Evolutionary conservation across 257 asterid genomes (phyloP), one percentile per base, ranked within the genome.

Genomic region (Nyctanthes arbortristis): DNA sequence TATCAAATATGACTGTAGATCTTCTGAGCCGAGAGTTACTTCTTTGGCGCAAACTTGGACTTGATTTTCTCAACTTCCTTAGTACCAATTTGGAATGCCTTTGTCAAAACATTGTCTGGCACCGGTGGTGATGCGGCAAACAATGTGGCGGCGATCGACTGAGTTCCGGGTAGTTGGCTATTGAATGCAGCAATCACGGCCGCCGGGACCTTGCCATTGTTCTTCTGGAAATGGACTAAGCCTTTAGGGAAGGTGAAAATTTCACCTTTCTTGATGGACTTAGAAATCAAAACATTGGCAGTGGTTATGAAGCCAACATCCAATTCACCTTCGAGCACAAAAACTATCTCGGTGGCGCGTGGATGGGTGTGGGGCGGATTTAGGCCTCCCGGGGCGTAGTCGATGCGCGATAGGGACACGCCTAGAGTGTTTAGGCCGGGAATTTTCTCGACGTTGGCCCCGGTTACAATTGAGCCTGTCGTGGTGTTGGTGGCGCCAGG

Each of bases 351-450:
- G 74, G 97, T 90, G 76, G 96, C 97, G 24, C 97, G 93, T 6
- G 97, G 96, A 76, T 90, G 97, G 24, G 90, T 90, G 85, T 88
- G 97, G 4, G 97, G 96, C 7, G 97, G 94, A 75, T 86, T 88
- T 27, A 86, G 76, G 32, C n/a, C 97, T 0, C 91, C 93, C 0
- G 96, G 88, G 33, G 97, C 97, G 63, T 76, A 89, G 77, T 91
- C 97, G 16, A 89, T 84, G 33, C 97, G 85, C 1, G 97, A 55
- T 16, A 91, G 67, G 55, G 96, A 87, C 24, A 86, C 87, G n/a
- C 97, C 96, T 3, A 91, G 82, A 3, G 97, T 91, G 97, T 89
- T 91, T 18, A 91, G 95, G 25, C 97, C 97, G 0, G 96, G 95
- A 18, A 89, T 66, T 59, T 30, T 74, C 82, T 67, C 62, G 2